Conservation (phyloP, 2,329 filamentous ascomycete species). For the Botryotinia narcissicola region DNA sequence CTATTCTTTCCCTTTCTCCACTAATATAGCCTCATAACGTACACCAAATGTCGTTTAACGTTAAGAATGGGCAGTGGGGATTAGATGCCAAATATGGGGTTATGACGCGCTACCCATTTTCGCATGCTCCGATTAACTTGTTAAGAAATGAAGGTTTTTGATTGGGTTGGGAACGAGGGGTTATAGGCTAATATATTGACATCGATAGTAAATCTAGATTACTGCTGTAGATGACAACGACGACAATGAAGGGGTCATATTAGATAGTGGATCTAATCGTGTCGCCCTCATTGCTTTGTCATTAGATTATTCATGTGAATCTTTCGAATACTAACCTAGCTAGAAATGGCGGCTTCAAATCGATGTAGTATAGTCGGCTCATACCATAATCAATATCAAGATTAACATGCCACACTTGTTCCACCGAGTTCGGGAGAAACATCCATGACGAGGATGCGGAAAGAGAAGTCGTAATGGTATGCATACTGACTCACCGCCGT, state of each 20-base stretch:
- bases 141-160: neutral
- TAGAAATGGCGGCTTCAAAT: neutral
- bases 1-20: neutral
- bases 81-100: neutral
- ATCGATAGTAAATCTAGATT: neutral
- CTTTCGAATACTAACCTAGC: neutral
- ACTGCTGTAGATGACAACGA: neutral
- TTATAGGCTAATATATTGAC: neutral
- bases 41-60: neutral
- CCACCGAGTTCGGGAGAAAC: neutral
- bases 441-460: neutral
- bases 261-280: neutral
- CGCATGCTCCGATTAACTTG: neutral
- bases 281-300: neutral
- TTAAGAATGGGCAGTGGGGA: neutral
- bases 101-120: neutral
- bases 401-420: neutral
- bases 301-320: neutral
- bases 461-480: neutral
- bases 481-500: neutral
- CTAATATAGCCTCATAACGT: neutral
- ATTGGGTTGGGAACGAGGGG: constrained; percentile 17
- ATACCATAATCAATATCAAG: neutral
- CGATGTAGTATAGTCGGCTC: neutral
- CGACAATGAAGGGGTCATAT: neutral